Evolutionary conservation across 2,329 filamentous ascomycete species (phyloP), one percentile per base, ranked within the genome.

Genomic region (Alternaria sp.): DNA sequence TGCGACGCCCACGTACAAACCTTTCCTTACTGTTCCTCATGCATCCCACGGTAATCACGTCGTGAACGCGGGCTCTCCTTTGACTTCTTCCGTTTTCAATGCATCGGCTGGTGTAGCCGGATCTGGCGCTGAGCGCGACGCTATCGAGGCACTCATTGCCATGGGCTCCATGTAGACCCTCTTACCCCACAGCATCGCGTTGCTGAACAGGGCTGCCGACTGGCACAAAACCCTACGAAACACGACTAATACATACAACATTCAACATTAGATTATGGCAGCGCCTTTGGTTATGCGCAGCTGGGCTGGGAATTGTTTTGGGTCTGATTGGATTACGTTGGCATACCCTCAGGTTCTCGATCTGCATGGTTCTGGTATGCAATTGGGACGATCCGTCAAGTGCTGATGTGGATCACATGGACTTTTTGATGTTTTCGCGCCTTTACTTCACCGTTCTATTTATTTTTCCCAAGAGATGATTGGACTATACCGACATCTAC

Each of bases 131-230:
- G 92, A 94, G 83, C 89, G 90, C 71, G 92, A 93, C 79, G 92
- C 92, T 57, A 87, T 94, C 66, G 92, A 93, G 79, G 92, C 92
- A 67, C 87, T 94, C 74, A 83, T 95, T 74, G 87, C 89, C 78
- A 90, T 95, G 79, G 90, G 92, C 81, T 94, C 91, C 57, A 83
- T 85, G 81, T 84, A 78, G 79, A n/a, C 32, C 38, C 32, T 38
- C 27, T 18, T n/a, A 8, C 32, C 16, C 30, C 34, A 36, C 46
- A 49, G 46, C 46, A 49, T 36, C 46, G 28, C 3, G 30, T 20
- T 6, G 30, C 46, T 49, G 30, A 36, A 36, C 32, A 49, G 46
- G 16, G 46, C 18, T 43, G n/a, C 43, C 14, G 32, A 46, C 34
- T 27, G 40, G 8, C 30, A 49, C 46, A 34, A 49, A 16, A 30